Base-by-base conservation (phyloP, 306 rosid species). In the Neltuma alba region DNA sequence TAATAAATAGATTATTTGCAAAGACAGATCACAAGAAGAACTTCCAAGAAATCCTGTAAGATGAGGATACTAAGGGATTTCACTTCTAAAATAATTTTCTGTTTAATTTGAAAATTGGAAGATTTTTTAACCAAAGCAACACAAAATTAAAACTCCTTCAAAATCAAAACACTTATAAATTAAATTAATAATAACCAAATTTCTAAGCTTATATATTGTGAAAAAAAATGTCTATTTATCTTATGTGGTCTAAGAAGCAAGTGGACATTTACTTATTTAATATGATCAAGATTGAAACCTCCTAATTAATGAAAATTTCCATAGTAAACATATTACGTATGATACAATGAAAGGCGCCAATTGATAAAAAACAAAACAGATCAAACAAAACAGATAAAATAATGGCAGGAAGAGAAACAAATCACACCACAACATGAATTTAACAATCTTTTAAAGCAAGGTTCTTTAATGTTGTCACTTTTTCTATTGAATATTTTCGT, bases 301-400 rank as follows among this genome's bases (percentile, higher is more conserved):
- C 23, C 31, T 14, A 54, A 33, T 4, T 33, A 68, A 23, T n/a
- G 69, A 52, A n/a, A 63, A 44, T 12, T 23, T 18, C 68, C 66
- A 66, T 10, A 65, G 18, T 34, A 16, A 75, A 44, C 7, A 37
- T 14, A 52, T 64, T 67, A 25, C 48, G 48, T 55, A 47, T 47
- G 52, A 31, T 23, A 40, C 72, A 72, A 77, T 33, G 33, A 70
- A 77, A 65, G 55, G 40, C 9, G 1, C 33, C 54, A 58, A 25
- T 52, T n/a, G n/a, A n/a, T n/a, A n/a, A 66, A 63, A 58, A 1
- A 54, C 18, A 21, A 58, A 83, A 74, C 40, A 58, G 57, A 79
- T 36, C 9, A 62, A 78, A 68, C 36, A 77, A 77, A 83, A 48
- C 11, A 42, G 12, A 55, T 55, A 21, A 68, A n/a, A 57, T 69